Conservation (phyloP, 108 stramenopile genomes). For the Asterionellopsis glacialis region DNA sequence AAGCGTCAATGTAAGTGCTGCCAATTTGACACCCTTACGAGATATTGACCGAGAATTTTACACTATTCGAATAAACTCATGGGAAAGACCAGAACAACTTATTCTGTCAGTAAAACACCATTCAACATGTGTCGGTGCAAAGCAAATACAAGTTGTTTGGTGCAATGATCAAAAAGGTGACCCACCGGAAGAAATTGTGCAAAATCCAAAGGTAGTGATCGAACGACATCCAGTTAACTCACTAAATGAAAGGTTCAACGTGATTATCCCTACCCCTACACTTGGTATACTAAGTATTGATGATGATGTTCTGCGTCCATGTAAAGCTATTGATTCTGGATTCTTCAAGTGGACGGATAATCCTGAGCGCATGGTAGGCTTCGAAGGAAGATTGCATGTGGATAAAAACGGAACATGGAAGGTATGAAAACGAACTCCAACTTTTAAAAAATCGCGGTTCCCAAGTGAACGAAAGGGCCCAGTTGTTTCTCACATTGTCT, state of each 20-base stretch:
- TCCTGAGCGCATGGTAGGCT: constrained; percentile 82
- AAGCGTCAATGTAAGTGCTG: too few relatives aligned
- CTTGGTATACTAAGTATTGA: constrained; percentile 76
- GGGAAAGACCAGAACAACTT: constrained; percentile 61
- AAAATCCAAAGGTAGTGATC: constrained; percentile 42
- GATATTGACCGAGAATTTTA: constrained; percentile 43
- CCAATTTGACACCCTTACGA: not conserved
- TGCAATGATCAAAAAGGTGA: constrained; percentile 35
- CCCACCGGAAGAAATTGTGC: constrained; percentile 19
- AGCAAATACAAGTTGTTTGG: constrained; percentile 75
- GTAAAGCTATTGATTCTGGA: constrained; percentile 77
- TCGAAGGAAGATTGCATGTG: constrained; percentile 67
- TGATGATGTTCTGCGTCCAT: constrained; percentile 81
- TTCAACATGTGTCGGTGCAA: constrained; percentile 48
- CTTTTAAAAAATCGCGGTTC: constrained; percentile 14
- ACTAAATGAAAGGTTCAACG: constrained; percentile 74
- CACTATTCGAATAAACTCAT: constrained; percentile 77
- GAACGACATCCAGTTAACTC: constrained; percentile 67
- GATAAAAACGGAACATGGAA: constrained; percentile 13
- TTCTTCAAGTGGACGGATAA: constrained; percentile 71
- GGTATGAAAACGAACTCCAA: too few relatives aligned
- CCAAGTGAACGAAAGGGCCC: not conserved
- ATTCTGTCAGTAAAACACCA: constrained; percentile 46
- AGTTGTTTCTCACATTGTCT: not conserved
- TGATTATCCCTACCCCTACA: constrained; percentile 45